Percentiles rank a stretch among this genome's conserved stretches.
phyloP scores from a whole-genome alignment of 1,284 basidiomycete genomes.

The Tilletia setariae region DNA sequence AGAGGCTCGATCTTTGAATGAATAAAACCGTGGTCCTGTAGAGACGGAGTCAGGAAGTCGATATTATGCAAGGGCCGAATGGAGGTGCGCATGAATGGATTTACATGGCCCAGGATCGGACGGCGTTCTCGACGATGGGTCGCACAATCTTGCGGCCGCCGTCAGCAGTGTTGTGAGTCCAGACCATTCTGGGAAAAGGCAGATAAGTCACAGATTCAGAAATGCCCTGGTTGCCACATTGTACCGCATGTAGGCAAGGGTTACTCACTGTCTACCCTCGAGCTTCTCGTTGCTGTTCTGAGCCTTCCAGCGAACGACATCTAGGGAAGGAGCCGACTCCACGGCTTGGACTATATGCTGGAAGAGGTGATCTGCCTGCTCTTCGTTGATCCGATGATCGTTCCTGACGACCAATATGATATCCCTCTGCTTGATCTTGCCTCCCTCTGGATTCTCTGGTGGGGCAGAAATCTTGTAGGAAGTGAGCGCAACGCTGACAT shows the following conservation, averaged over 20 bases:
- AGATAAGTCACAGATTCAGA: background rate
- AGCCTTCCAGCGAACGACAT: slow-evolving; percentile 12
- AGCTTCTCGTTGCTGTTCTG: slow-evolving; percentile 14
- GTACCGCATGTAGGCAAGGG: background rate
- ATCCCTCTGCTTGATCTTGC: slow-evolving; percentile 33
- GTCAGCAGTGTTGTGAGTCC: slow-evolving; percentile 24
- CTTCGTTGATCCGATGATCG: slow-evolving; percentile 28
- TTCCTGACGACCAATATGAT: slow-evolving; percentile 35
- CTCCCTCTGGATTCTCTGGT: background rate
- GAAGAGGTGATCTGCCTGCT: slow-evolving; percentile 39
- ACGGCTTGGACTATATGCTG: slow-evolving; percentile 26
- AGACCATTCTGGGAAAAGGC: slow-evolving; percentile 30
- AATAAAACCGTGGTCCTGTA: too few relatives aligned
- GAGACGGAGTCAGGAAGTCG: too few relatives aligned
- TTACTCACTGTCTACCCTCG: slow-evolving; percentile 19
- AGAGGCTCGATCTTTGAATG: too few relatives aligned
- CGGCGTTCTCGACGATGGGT: slow-evolving; percentile 43
- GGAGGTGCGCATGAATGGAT: background rate
- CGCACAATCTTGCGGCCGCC: slow-evolving; percentile 43
- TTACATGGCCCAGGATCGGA: slow-evolving; percentile 28
- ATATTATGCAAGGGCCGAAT: too few relatives aligned
- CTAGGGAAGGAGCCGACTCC: slow-evolving; percentile 23
- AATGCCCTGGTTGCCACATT: background rate
- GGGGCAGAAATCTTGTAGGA: slow-evolving; percentile 30
- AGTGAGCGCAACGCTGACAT: slow-evolving; percentile 38